Evolutionary conservation across 345 rosid species (phyloP), one percentile per base, ranked within the genome.

Genomic region (Gossypium raimondii): DNA sequence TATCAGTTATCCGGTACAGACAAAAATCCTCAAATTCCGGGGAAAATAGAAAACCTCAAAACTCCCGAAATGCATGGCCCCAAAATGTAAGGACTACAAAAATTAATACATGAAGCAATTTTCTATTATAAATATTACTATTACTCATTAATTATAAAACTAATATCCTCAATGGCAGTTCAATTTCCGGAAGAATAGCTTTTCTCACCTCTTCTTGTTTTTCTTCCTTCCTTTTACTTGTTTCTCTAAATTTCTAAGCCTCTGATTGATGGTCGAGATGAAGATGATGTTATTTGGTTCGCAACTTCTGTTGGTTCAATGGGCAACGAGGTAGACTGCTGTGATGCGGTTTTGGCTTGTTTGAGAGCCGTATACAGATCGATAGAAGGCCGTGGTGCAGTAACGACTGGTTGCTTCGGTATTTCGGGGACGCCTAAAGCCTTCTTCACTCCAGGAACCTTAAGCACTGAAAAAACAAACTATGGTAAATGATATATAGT

Each of bases 191-290:
- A 59, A 57, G 8, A 16, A 14, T 41, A 72, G n/a, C n/a, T 7
- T 38, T 53, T n/a, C 12, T 90, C 82, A 89, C 82, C 84, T 84
- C 86, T 81, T 93, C 86, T 85, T 89, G 85, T 74, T 86, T 85
- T 85, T 93, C 87, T 87, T 92, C 81, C 89, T 89, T 74, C 86
- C 90, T 72, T 94, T 90, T 0, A 90, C 96, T 77, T 88, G 92
- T 73, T 82, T 92, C 85, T 94, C 96, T 65, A 92, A 81, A 74
- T 82, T 90, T 81, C 81, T 84, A 67, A 90, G 81, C 83, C 93
- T 94, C 67, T 89, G 90, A 78, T 86, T 89, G 56, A 87, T 80
- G 70, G 82, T 82, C 1, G 93, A 72, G 29, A 27, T 27, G 4
- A 27, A 34, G 5, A 29, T 27, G 89, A 73, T 70, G 73, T 69